Percentiles rank a stretch among this genome's conserved stretches.
Conservation (phyloP, 2,329 filamentous ascomycete species). For the Chrysosporium keratinophilum region DNA sequence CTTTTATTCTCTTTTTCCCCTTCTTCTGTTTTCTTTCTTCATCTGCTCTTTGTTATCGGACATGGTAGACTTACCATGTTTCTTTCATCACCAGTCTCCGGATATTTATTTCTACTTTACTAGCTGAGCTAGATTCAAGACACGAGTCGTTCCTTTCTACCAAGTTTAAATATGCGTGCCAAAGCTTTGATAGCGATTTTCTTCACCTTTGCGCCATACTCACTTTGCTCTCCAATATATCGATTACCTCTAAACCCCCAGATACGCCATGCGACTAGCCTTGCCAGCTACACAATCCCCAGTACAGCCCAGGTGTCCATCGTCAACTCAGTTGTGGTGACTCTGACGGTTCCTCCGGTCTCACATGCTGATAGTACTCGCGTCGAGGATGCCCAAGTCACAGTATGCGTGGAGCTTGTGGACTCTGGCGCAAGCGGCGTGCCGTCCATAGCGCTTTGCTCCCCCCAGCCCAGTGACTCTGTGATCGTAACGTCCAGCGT, state of each 20-base stretch:
- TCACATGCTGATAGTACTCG: background rate
- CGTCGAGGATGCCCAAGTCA: background rate
- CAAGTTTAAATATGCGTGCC: conserved; percentile 3
- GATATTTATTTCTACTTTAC: background rate
- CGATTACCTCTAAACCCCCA: background rate
- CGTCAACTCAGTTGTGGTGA: conserved; percentile 9
- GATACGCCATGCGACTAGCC: background rate
- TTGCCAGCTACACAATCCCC: background rate
- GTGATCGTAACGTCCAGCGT: background rate
- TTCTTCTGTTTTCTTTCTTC: background rate
- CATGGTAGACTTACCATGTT: background rate
- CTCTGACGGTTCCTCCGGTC: conserved; percentile 10
- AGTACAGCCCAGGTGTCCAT: background rate
- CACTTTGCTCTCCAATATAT: conserved; percentile 8
- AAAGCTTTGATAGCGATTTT: background rate
- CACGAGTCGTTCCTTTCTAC: background rate
- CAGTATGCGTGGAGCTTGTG: conserved; percentile 11
- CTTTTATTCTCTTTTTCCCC: background rate
- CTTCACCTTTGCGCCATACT: background rate
- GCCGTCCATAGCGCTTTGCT: conserved; percentile 7
- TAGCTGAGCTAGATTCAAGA: background rate
- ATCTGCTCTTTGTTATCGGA: background rate
- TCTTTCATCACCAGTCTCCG: background rate
- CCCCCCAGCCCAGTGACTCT: background rate
- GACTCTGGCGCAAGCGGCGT: background rate